A percentile compares a stretch with the other conserved stretches of the same genome.
These are phyloP conservation scores for Trypanosoma melophagium DNA, from an alignment of 208 protist genomes.

Conservation along the genomic window DNA sequence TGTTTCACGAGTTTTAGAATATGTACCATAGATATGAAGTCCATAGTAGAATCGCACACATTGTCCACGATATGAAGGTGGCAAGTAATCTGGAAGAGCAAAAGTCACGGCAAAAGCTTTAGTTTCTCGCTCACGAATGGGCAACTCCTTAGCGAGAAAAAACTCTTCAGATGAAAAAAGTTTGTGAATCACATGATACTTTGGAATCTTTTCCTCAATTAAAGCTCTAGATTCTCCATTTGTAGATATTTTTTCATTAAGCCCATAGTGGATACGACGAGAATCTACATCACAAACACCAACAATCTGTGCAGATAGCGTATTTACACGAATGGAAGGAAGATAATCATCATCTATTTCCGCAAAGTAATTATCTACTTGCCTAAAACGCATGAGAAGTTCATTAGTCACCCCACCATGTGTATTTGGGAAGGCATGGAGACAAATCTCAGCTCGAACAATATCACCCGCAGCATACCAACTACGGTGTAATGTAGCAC, in stretches of 20 bases:
- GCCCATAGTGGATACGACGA: conserved; percentile 31
- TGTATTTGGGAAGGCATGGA: conserved; percentile 1
- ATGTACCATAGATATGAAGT: conserved; percentile 11
- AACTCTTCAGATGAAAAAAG: conserved; percentile 28
- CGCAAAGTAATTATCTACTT: conserved; percentile 37
- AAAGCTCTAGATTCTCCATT: not conserved
- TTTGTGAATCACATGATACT: conserved; percentile 15
- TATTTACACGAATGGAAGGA: conserved; percentile 30
- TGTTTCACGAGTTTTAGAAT: not conserved
- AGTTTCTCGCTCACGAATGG: conserved; percentile 29
- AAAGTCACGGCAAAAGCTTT: conserved; percentile 28
- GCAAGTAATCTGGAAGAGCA: conserved; percentile 45
- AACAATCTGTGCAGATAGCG: conserved; percentile 29
- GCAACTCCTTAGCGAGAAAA: conserved; percentile 9
- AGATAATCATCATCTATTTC: conserved; percentile 16
- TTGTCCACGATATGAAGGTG: conserved; percentile 47
- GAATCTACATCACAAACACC: conserved; percentile 33
- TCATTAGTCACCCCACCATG: not conserved
- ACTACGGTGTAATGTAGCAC: conserved; percentile 38
- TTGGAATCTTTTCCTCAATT: not conserved
- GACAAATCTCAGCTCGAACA: conserved; percentile 29
- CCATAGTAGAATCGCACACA: conserved; percentile 31
- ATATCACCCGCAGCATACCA: conserved; percentile 70
- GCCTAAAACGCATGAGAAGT: conserved; percentile 24
- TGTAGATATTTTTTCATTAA: conserved; percentile 1